Evolutionary conservation across 2,329 filamentous ascomycete species (phyloP), one percentile per base, ranked within the genome.

Genomic region (Phialophora expanda): DNA sequence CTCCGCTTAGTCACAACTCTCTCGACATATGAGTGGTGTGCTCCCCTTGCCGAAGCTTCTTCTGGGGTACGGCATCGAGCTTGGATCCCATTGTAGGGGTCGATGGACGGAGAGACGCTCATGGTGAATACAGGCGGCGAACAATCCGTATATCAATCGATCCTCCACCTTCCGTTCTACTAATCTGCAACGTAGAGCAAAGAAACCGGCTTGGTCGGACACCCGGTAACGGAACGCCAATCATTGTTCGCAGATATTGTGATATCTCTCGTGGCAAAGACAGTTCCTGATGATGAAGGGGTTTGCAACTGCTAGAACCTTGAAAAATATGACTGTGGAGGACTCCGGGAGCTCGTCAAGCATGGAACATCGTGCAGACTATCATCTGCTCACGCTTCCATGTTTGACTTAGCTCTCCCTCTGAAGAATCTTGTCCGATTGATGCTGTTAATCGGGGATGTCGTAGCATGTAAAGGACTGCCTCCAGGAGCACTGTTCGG

Each of bases 341-440:
- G 51, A 55, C 17, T 55, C 34, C 17, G 51, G 24, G 17, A 55
- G 34, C 26, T n/a, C 53, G 2, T 32, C 53, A 20, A 32, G 53
- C 24, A 56, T 56, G 53, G 53, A 34, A 7, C 53, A 56, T 34
- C 53, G 53, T 20, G 53, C 53, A 30, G 53, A 56, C 28, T 56
- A 56, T 20, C 53, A 56, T 56, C 28, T 56, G 30, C 24, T 56
- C 4, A 56, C 26, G 4, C 53, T 56, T n/a, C 17, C 28, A 56
- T 30, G 38, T 24, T 30, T 56, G 53, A 56, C 53, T 5, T 7
- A 34, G 26, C 53, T 56, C 17, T 30, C 12, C 3, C 28, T 11
- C 9, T 56, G 28, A 30, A 17, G n/a, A 34, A 56, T 20, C 17
- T 56, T 11, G 28, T 56, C n/a, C 53, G 53, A 11, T 30, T 34